Evolutionary conservation across 495 filamentous ascomycete genomes (phyloP).

Genomic region (Podospora bellae-mahoneyi): DNA sequence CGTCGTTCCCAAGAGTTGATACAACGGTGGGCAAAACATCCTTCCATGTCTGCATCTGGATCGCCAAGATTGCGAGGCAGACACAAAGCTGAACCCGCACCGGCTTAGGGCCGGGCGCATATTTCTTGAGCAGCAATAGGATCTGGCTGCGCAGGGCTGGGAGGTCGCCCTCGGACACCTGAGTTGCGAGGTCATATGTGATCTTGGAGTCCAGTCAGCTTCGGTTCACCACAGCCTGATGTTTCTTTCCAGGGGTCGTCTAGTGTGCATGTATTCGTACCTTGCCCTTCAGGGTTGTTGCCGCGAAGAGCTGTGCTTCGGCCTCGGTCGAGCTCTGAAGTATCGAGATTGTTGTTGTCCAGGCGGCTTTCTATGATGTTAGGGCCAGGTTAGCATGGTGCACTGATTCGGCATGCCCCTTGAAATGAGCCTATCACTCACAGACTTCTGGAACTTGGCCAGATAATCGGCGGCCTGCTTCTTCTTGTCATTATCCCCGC

Average conservation of each 20-base stretch:
- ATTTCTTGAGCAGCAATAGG: slow-evolving; percentile 71
- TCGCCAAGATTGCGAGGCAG: slow-evolving; percentile 86
- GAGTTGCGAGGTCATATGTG: slow-evolving; percentile 51
- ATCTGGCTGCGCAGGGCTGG: slow-evolving; percentile 76
- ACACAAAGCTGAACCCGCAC: slow-evolving; percentile 94
- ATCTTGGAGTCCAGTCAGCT: slow-evolving; percentile 40
- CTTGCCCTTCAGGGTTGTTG: slow-evolving; percentile 96
- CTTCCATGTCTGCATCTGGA: slow-evolving; percentile 96
- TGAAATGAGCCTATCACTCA: slow-evolving; percentile 46
- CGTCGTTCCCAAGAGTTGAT: slow-evolving; percentile 68
- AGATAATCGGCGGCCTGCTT: slow-evolving; percentile 85
- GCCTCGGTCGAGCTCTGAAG: slow-evolving; percentile 71
- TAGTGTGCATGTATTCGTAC: slow-evolving; percentile 46
- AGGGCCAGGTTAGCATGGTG: neutral
- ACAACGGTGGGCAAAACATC: slow-evolving; percentile 83
- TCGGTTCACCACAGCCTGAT: neutral
- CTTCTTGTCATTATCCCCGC: slow-evolving; percentile 77
- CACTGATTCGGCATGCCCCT: no score
- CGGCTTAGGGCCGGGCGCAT: slow-evolving; percentile 78
- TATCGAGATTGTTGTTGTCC: slow-evolving; percentile 80
- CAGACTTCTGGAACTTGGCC: slow-evolving; percentile 97
- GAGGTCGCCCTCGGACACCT: slow-evolving; percentile 74
- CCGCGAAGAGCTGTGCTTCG: slow-evolving; percentile 91
- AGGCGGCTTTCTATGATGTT: slow-evolving; percentile 68
- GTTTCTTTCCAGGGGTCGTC: slow-evolving; percentile 9